Evolutionary conservation across 768 basidiomycete species (phyloP).

Genomic region (Cubamyces sp.): DNA sequence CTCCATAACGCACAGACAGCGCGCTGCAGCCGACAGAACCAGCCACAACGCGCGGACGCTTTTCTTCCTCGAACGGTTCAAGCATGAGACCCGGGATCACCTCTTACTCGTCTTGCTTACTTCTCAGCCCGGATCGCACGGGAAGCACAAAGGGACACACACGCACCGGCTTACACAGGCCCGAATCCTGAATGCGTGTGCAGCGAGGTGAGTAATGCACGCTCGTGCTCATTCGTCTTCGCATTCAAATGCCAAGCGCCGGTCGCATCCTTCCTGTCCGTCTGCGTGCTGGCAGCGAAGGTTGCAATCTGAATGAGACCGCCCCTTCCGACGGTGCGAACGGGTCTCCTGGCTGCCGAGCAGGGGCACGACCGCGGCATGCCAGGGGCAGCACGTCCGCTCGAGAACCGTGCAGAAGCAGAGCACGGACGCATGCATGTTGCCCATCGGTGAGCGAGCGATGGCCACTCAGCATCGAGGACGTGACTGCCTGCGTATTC

Average conservation of each 20-base stretch:
- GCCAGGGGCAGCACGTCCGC: neutral
- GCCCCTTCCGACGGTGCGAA: neutral
- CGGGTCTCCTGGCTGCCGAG: neutral
- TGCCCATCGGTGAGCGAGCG: neutral
- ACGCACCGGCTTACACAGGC: too few relatives aligned
- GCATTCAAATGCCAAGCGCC: neutral
- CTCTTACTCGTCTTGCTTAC: neutral
- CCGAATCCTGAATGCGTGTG: too few relatives aligned
- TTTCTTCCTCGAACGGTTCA: neutral
- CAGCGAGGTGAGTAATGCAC: too few relatives aligned
- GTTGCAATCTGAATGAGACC: conserved; percentile 14
- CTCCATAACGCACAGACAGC: too few relatives aligned
- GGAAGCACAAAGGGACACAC: too few relatives aligned
- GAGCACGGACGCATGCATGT: neutral
- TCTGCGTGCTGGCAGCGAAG: conserved; percentile 10
- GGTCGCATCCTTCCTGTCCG: too few relatives aligned
- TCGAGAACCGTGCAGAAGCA: neutral
- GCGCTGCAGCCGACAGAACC: neutral
- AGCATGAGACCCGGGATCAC: neutral
- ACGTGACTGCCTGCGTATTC: neutral
- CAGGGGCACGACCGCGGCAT: conserved; percentile 5
- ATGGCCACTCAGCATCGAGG: too few relatives aligned
- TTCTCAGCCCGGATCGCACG: too few relatives aligned
- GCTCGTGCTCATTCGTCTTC: too few relatives aligned
- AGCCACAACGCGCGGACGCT: neutral